These are phyloP conservation scores for Tephrocybe rancida DNA, from an alignment of 768 basidiomycete species.

Conservation along the genomic window DNA sequence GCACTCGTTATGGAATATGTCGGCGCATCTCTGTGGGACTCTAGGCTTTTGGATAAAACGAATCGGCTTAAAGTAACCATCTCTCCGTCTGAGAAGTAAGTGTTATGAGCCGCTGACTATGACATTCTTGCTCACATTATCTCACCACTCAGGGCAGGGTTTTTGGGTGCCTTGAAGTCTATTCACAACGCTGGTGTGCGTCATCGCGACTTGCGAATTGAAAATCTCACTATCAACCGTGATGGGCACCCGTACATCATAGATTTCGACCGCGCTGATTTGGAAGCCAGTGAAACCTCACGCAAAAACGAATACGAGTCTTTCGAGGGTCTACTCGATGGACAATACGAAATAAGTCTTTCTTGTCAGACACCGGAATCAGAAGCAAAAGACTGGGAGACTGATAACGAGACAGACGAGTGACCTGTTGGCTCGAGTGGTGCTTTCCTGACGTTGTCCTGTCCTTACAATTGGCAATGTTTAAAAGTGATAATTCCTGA, in stretches of 20 bases:
- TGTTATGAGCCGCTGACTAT: not conserved
- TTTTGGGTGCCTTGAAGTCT: constrained; percentile 12
- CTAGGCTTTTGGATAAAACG: not conserved
- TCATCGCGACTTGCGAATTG: constrained; percentile 23
- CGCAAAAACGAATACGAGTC: not conserved
- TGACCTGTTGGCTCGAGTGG: too few relatives aligned
- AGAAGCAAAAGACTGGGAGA: too few relatives aligned
- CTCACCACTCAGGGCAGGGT: constrained; percentile 5
- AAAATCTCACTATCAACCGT: constrained; percentile 22
- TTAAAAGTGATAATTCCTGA: too few relatives aligned
- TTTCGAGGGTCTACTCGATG: not conserved
- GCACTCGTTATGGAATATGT: constrained; percentile 19
- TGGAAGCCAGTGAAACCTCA: not conserved
- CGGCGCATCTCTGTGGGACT: not conserved
- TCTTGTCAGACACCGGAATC: too few relatives aligned
- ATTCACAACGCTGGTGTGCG: constrained; percentile 24
- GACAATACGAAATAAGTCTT: not conserved
- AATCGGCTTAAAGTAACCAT: not conserved
- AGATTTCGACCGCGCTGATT: constrained; percentile 23
- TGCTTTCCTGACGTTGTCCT: too few relatives aligned
- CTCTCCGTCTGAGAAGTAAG: not conserved
- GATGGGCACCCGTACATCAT: constrained; percentile 19
- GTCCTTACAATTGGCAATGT: too few relatives aligned
- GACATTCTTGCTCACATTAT: too few relatives aligned
- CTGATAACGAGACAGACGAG: too few relatives aligned